These are phyloP conservation scores for Diaporthe caulivora DNA, from an alignment of 2,329 filamentous ascomycete species.

Conservation along the genomic window DNA sequence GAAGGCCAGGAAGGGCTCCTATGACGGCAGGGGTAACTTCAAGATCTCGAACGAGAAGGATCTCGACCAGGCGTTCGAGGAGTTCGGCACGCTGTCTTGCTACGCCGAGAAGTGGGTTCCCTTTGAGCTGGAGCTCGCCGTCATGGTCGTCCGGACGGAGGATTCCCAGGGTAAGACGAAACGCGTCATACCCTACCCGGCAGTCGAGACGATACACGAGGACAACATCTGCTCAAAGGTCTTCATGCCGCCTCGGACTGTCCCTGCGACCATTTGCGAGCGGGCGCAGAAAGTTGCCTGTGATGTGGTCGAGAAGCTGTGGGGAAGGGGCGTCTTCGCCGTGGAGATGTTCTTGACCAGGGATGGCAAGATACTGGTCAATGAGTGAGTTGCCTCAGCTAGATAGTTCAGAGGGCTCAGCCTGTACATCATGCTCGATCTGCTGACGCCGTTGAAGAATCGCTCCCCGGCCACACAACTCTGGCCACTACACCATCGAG, in stretches of 20 bases:
- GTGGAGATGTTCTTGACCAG: conserved; percentile 94
- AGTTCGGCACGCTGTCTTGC: conserved; percentile 77
- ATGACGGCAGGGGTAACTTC: conserved; percentile 85
- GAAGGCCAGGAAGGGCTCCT: conserved; percentile 90
- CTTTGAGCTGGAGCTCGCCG: conserved; percentile 88
- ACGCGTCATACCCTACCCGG: conserved; percentile 79
- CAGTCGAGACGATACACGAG: conserved; percentile 94
- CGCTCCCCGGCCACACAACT: conserved; percentile 86
- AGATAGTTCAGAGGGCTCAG: not conserved
- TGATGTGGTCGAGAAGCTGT: conserved; percentile 82
- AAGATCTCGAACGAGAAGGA: conserved; percentile 60
- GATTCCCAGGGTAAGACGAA: conserved; percentile 67
- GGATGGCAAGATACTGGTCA: conserved; percentile 62
- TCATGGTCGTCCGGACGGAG: conserved; percentile 94
- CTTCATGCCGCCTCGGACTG: conserved; percentile 83
- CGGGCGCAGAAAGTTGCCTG: conserved; percentile 82
- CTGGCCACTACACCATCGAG: conserved; percentile 95
- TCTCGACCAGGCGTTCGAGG: conserved; percentile 73
- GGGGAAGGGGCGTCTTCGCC: conserved; percentile 93
- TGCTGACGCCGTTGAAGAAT: conserved; percentile 60
- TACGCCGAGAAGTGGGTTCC: conserved; percentile 93
- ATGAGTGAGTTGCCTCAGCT: not conserved
- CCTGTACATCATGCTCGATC: conserved; percentile 34
- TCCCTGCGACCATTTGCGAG: conserved; percentile 70
- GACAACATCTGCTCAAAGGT: conserved; percentile 95